Evolutionary conservation across 164 flowering plant species (phyloP), one percentile per base, ranked within the genome.

Genomic region (Tinospora cordifolia): DNA sequence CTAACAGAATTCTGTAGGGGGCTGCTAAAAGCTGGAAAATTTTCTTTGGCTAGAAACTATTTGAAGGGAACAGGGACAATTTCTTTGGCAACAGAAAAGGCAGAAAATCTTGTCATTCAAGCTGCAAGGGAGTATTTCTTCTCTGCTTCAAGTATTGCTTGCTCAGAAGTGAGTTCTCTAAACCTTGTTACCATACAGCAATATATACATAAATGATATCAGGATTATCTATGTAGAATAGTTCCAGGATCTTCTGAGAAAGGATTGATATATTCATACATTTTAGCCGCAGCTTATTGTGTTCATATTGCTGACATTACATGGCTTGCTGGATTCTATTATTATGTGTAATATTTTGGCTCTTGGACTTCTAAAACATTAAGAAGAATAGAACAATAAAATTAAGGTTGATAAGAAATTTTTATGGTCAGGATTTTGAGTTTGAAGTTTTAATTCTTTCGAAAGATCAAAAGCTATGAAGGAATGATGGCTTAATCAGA

Each of bases 1-100:
- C 80, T 95, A 75, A 82, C 77, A 64, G 99, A 95, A 72, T 95
- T 91, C 81, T 95, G 98, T 79, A 83, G 96, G 78, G 98, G 98
- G 70, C 79, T 95, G 70, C 87, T 95, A 19, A 95, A 91, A 81
- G 97, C 99, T 74, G 99, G 98, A 41, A 92, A 87, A 67, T 95
- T 95, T 83, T 84, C 97, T 75, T 92, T 95, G 68, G 99, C 97
- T 14, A 87, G 96, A 76, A 92, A 88, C 80, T 95, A 91, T 76
- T 78, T 95, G 63, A 92, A 84, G 76, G 98, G 98, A 65, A 84
- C 91, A 63, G 81, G 88, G 71, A 78, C 89, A 63, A 86, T 90
- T 76, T 40, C 81, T 73, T 82, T 95, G 87, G 80, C 89, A 71
- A 51, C 84, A 66, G 97, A 90, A 63, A 92, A 90, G 79, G 97